phyloP scores from a whole-genome alignment of 805 yeast species.

The Jamesozyma gamospora region DNA sequence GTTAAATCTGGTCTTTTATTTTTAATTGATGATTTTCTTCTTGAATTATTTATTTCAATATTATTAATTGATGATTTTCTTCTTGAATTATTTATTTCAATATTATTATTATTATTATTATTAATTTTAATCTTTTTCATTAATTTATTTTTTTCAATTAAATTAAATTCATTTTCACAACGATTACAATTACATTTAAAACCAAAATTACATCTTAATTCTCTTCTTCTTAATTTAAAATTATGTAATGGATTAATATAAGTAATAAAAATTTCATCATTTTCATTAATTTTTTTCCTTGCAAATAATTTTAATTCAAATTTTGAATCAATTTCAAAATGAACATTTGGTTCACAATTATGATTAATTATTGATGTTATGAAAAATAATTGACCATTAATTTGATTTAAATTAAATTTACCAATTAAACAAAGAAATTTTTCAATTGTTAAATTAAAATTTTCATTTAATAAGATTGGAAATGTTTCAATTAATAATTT shows the following conservation, averaged over 20 bases:
- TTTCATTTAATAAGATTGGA: slow-evolving; percentile 21
- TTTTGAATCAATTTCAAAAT: slow-evolving; percentile 36
- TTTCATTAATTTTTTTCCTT: slow-evolving; percentile 43
- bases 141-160: background rate
- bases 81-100: slow-evolving; percentile 5
- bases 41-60: background rate
- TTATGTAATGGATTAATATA: slow-evolving; percentile 62
- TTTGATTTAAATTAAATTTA: slow-evolving; percentile 62
- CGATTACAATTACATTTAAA: slow-evolving; percentile 59
- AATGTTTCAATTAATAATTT: slow-evolving; percentile 42
- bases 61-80: slow-evolving; percentile 26
- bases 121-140: no score
- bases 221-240: slow-evolving; percentile 52
- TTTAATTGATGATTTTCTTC: slow-evolving; percentile 28
- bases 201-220: slow-evolving; percentile 69
- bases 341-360: slow-evolving; percentile 62
- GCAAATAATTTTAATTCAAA: slow-evolving; percentile 53
- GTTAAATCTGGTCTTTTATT: slow-evolving; percentile 33
- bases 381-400: slow-evolving; percentile 52
- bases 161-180: slow-evolving; percentile 45
- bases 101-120: background rate
- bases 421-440: slow-evolving; percentile 58
- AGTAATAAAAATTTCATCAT: slow-evolving; percentile 59
- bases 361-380: slow-evolving; percentile 68
- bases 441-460: slow-evolving; percentile 32